phyloP scores from a whole-genome alignment of 352 stramenopile species.

The Phytophthora cactorum region DNA sequence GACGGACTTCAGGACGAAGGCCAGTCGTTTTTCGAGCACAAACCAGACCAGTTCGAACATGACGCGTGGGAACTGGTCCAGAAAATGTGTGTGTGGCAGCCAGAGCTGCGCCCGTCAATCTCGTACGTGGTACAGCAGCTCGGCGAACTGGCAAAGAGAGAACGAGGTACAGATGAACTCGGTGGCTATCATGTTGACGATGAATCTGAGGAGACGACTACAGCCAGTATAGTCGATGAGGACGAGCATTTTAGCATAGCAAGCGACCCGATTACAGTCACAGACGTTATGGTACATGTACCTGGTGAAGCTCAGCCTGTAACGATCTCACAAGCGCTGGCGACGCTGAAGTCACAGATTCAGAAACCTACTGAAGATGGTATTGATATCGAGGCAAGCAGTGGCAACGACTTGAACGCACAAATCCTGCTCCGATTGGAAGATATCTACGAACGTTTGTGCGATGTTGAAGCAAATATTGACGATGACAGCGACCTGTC shows the following conservation, averaged over 20 bases:
- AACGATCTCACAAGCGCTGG: constrained; percentile 16
- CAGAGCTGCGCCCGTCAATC: constrained; percentile 23
- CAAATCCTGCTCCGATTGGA: constrained; percentile 35
- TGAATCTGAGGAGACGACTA: neutral
- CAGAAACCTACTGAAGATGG: neutral
- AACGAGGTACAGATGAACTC: neutral
- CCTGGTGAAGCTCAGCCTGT: neutral
- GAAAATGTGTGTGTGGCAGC: constrained; percentile 33
- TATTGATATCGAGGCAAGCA: constrained; percentile 7
- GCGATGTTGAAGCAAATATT: constrained; percentile 2
- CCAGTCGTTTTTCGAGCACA: neutral
- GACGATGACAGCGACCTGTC: constrained; percentile 1
- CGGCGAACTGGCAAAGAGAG: constrained; percentile 13
- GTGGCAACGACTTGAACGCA: constrained; percentile 17
- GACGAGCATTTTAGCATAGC: neutral
- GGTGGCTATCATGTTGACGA: neutral
- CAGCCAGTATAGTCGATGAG: neutral
- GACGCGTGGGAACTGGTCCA: constrained; percentile 25
- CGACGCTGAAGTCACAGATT: constrained; percentile 13
- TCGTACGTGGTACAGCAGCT: constrained; percentile 39
- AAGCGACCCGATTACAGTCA: neutral
- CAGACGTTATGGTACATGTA: constrained; percentile 5
- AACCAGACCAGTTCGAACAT: neutral
- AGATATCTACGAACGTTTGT: constrained; percentile 27
- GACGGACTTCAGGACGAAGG: neutral